These are phyloP conservation scores for Collybia sp. DNA, from an alignment of 768 basidiomycete species.

Conservation along the genomic window DNA sequence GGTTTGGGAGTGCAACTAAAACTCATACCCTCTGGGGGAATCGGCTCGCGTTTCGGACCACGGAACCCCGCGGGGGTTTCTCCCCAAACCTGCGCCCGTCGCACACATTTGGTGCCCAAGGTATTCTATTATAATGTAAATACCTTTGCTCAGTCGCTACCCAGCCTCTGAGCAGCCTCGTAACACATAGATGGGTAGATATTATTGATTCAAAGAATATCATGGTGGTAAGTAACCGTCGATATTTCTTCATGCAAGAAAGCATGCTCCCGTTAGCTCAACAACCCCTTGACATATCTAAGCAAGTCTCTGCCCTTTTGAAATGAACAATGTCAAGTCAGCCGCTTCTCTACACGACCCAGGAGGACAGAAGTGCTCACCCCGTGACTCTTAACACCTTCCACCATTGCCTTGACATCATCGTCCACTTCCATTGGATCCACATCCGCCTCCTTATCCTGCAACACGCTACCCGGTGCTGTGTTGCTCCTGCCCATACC, in stretches of 20 bases:
- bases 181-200: no score
- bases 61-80: no score
- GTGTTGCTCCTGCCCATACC: constrained; percentile 4
- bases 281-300: constrained; percentile 64
- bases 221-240: no score
- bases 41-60: no score
- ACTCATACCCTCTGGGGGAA: no score
- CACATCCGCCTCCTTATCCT: constrained; percentile 9
- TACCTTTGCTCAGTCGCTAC: no score
- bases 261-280: constrained; percentile 33
- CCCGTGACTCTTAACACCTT: constrained; percentile 69
- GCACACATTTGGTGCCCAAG: no score
- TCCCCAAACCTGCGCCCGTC: no score
- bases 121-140: no score
- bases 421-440: constrained; percentile 34
- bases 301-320: constrained; percentile 69
- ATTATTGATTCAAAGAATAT: no score
- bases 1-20: no score
- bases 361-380: constrained; percentile 46
- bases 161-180: no score
- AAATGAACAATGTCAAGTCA: constrained; percentile 4
- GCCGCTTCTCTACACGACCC: neutral
- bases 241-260: neutral
- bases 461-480: constrained; percentile 9
- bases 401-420: constrained; percentile 70